Base-by-base conservation (phyloP, 106 monocot species). In the Dioscorea zingiberensis region DNA sequence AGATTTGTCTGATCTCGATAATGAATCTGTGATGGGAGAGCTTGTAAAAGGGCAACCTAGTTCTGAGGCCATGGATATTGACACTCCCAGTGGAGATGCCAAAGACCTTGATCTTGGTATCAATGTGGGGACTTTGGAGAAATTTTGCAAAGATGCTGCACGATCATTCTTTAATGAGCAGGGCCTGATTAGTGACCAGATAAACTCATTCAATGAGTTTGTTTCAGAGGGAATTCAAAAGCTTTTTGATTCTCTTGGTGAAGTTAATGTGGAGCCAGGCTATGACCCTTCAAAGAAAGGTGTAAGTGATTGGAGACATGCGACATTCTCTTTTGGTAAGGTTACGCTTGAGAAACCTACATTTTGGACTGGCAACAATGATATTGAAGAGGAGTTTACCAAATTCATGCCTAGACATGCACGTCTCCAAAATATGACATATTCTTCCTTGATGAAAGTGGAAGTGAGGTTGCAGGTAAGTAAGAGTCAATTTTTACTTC, bases 361-460 rank as follows among this genome's bases (percentile, higher is more conserved):
- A 7, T 86, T 89, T 71, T 92, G 85, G 89, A 58, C 64, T n/a
- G 79, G 63, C 7, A 77, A 29, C 59, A 51, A 53, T 48, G 85
- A 84, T 62, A 29, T 65, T 12, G 66, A 58, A 1, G 86, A 83
- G 25, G 81, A 83, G 44, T 44, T 23, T 48, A 58, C 88, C 48
- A 86, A 87, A 56, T 57, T 98, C 59, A 55, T 78, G 29, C 97
- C 97, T 8, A 93, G 65, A 49, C 88, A 98, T 81, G 92, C 97
- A 22, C 73, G 97, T 3, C 79, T 98, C 9, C 97, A 98, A 29
- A 89, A 86, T 59, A 88, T 98, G 92, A 93, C 84, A 1, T 98
- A 98, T 61, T 83, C 92, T 24, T 68, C 88, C 13, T 79, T 72
- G 21, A 64, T 98, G 78, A 76, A 74, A 71, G 84, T 88, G 19